These are phyloP conservation scores for Penicillium antarcticum DNA, from an alignment of 495 filamentous ascomycete genomes.

Conservation along the genomic window DNA sequence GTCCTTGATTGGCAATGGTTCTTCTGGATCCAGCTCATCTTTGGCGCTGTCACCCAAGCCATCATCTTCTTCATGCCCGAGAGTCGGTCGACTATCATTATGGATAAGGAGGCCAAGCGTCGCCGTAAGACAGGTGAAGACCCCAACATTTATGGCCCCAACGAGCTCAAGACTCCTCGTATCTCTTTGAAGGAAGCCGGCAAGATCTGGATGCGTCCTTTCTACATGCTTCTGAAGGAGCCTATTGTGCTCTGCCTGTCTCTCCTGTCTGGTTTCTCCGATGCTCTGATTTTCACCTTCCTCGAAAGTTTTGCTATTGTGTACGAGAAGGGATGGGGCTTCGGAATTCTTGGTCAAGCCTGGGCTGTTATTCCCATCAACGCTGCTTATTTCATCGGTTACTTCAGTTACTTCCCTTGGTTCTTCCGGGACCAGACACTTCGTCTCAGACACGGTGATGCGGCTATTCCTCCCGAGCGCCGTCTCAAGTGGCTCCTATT, in stretches of 20 bases:
- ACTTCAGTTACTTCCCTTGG: slow-evolving; percentile 59
- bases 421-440: slow-evolving; percentile 48
- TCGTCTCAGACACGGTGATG: slow-evolving; percentile 35
- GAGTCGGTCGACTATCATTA: slow-evolving; percentile 61
- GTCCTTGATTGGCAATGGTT: slow-evolving; percentile 66
- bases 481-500: slow-evolving; percentile 47
- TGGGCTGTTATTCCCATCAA: slow-evolving; percentile 60
- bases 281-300: slow-evolving; percentile 78
- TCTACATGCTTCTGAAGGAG: slow-evolving; percentile 71
- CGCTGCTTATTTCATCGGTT: slow-evolving; percentile 63
- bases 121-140: slow-evolving; percentile 53
- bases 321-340: slow-evolving; percentile 60
- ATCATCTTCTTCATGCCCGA: slow-evolving; percentile 67
- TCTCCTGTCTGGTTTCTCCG: slow-evolving; percentile 68
- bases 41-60: slow-evolving; percentile 61
- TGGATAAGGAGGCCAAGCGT: slow-evolving; percentile 62
- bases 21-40: slow-evolving; percentile 78
- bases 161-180: slow-evolving; percentile 52
- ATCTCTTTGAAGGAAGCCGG: slow-evolving; percentile 54
- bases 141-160: slow-evolving; percentile 58
- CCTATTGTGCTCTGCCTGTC: slow-evolving; percentile 70
- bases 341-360: slow-evolving; percentile 49
- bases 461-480: slow-evolving; percentile 22
- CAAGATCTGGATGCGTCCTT: slow-evolving; percentile 64
- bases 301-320: slow-evolving; percentile 62